Conservation (phyloP, 2,329 filamentous ascomycete genomes). For the Penicillium sp. region DNA sequence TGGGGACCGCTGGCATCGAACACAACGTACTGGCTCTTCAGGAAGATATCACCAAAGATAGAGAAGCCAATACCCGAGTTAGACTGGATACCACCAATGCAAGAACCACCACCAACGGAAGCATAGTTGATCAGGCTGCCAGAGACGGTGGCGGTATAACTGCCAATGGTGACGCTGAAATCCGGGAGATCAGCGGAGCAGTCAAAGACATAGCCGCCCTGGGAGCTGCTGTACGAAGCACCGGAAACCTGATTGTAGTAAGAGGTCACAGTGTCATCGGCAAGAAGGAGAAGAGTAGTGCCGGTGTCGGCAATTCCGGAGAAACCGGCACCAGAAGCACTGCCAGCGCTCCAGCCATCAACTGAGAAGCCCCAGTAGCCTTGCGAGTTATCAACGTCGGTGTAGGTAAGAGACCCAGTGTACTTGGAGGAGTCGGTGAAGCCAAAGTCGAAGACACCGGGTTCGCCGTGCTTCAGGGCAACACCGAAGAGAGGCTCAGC, state of each 20-base stretch:
- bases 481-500: slow-evolving; percentile 55
- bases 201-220: slow-evolving; percentile 58
- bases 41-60: slow-evolving; percentile 76
- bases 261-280: slow-evolving; percentile 51
- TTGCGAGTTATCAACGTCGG: slow-evolving; percentile 55
- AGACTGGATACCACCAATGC: slow-evolving; percentile 76
- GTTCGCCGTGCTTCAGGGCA: slow-evolving; percentile 53
- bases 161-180: slow-evolving; percentile 54
- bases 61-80: slow-evolving; percentile 58
- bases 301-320: slow-evolving; percentile 66
- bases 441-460: slow-evolving; percentile 59
- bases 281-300: slow-evolving; percentile 65
- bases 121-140: slow-evolving; percentile 58
- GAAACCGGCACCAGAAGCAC: slow-evolving; percentile 43
- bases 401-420: slow-evolving; percentile 59
- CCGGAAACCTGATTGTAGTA: slow-evolving; percentile 63
- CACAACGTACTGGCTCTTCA: slow-evolving; percentile 75
- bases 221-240: slow-evolving; percentile 33
- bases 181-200: slow-evolving; percentile 54
- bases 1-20: slow-evolving; percentile 59
- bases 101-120: slow-evolving; percentile 46
- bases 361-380: slow-evolving; percentile 65
- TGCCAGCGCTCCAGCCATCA: slow-evolving; percentile 57
- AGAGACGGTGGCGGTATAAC: slow-evolving; percentile 53
- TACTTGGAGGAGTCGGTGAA: slow-evolving; percentile 61